Conservation (phyloP, 1,284 basidiomycete genomes). For the Puccinia novopanici region DNA sequence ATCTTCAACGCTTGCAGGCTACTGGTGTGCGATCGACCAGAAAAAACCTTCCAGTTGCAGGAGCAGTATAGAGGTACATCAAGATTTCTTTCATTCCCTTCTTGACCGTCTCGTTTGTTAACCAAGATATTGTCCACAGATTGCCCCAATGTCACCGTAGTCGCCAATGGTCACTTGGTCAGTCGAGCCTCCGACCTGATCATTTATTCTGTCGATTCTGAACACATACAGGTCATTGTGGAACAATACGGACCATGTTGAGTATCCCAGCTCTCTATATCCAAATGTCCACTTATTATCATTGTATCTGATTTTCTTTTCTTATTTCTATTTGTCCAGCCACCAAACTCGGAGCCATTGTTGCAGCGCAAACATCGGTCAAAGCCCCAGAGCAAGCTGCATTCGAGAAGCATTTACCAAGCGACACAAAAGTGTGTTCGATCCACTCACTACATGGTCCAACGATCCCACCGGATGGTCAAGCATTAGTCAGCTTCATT, state of each 20-base stretch:
- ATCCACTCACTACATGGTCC: conserved; percentile 95
- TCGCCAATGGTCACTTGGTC: conserved; percentile 78
- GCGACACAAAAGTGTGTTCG: conserved; percentile 84
- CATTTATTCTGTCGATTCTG: conserved; percentile 92
- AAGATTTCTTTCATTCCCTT: neutral
- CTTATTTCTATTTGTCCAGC: conserved; percentile 63
- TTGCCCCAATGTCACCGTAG: conserved; percentile 66
- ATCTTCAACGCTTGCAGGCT: conserved; percentile 65
- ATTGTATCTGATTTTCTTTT: neutral
- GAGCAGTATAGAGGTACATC: conserved; percentile 68
- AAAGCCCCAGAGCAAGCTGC: conserved; percentile 90
- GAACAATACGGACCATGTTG: conserved; percentile 84
- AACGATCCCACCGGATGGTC: conserved; percentile 82
- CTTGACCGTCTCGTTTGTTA: conserved; percentile 1
- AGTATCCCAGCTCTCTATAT: conserved; percentile 56
- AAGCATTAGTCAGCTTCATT: conserved; percentile 67
- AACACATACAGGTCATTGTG: conserved; percentile 80
- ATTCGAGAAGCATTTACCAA: conserved; percentile 84
- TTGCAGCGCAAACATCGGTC: conserved; percentile 93
- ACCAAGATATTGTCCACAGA: conserved; percentile 45
- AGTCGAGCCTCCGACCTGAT: conserved; percentile 82
- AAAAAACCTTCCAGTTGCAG: conserved; percentile 71
- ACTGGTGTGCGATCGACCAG: conserved; percentile 85
- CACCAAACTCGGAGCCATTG: conserved; percentile 87
- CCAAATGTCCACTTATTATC: neutral